Evolutionary conservation across 768 basidiomycete genomes (phyloP), one percentile per base, ranked within the genome.

Genomic region (Tulasnella sp.): DNA sequence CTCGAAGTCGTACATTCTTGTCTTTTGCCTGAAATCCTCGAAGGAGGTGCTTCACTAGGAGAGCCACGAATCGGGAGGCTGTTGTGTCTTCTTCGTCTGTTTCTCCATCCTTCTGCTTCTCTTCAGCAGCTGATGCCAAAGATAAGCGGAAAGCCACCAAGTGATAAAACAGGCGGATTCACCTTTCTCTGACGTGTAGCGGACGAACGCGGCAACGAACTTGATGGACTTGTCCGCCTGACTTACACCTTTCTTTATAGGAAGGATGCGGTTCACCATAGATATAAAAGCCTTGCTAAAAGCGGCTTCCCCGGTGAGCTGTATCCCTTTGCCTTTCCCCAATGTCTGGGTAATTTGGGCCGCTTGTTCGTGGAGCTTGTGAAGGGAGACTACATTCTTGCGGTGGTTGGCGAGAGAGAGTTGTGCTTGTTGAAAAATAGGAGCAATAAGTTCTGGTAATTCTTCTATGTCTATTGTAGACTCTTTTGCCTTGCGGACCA

Each of bases 1-100:
- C 90, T 25, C 96, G 89, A 81, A 90, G 97, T 6, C 96, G 88
- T 49, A 93, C 90, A 58, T 86, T 86, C 83, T 96, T 98, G 84
- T 97, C 94, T 82, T 95, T 97, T 3, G 94, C 91, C 22, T 85
- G 79, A 82, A 94, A 94, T 3, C 94, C 96, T 76, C 87, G 86
- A 77, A 95, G 84, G 37, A 97, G 86, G 80, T 90, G 93, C 69
- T 87, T 87, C 58, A 96, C 84, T 9, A 95, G 83, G 52, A 88
- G 86, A 3, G 87, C 83, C 1, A 91, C 84, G 80, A 96, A 93
- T 78, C 93, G 86, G 0, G 93, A 86, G 0, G 89, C 86, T 0
- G 90, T 83, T 0, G 91, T 91, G 4, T 93, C 91, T 31, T 92
- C 90, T 12, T 83, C 83, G 1, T 86, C 84, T 0, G 82, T 83